Conservation (phyloP, 2,329 filamentous ascomycete species). For the Hypoxylon sp. region DNA sequence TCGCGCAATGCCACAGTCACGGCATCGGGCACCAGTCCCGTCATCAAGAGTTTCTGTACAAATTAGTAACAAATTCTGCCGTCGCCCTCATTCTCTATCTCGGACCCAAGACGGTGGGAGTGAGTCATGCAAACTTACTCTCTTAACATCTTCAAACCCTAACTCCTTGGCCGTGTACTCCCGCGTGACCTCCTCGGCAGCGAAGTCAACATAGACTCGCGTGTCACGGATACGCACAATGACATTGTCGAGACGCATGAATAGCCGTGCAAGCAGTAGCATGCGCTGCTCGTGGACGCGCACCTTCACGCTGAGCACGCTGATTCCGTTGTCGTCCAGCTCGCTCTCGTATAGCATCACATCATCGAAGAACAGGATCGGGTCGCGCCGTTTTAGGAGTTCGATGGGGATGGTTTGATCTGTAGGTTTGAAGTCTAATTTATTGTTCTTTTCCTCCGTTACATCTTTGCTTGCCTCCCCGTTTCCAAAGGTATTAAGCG, state of each 20-base stretch:
- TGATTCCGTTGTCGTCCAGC: constrained; percentile 96
- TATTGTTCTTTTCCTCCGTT: neutral
- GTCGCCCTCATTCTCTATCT: neutral
- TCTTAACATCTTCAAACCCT: constrained; percentile 80
- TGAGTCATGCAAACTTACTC: constrained; percentile 62
- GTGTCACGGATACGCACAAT: constrained; percentile 90
- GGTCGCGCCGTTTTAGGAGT: constrained; percentile 87
- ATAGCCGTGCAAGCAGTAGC: constrained; percentile 86
- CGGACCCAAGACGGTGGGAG: neutral
- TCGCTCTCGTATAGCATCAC: constrained; percentile 98
- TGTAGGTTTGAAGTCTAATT: constrained; percentile 47
- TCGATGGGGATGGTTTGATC: constrained; percentile 79
- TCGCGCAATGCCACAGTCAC: constrained; percentile 78
- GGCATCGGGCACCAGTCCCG: constrained; percentile 67
- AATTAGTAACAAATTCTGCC: constrained; percentile 8
- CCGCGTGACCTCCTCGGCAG: constrained; percentile 80
- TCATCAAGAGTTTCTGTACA: constrained; percentile 55
- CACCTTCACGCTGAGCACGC: constrained; percentile 89
- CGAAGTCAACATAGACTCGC: constrained; percentile 91
- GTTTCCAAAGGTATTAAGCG: neutral
- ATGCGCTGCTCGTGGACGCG: constrained; percentile 92
- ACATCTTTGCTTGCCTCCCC: neutral
- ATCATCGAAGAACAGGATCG: constrained; percentile 96
- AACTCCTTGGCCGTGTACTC: constrained; percentile 94
- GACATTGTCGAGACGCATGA: constrained; percentile 93